Evolutionary conservation across 148 eudicot genomes (phyloP).

Genomic region (Agrostemma githago): DNA sequence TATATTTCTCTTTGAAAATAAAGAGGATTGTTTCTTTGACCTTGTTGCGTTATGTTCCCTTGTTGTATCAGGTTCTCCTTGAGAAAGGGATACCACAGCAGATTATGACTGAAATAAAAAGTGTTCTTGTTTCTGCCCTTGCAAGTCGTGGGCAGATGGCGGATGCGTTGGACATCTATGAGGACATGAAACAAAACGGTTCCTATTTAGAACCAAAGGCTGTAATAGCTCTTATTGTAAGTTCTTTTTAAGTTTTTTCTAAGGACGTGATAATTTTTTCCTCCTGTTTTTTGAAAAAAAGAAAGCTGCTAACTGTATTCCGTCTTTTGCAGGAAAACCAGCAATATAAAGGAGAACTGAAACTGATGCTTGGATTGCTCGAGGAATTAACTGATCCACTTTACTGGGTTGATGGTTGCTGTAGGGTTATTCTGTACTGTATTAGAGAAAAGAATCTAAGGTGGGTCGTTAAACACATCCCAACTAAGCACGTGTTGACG

Average conservation of each 20-base stretch:
- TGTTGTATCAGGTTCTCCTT: constrained; percentile 44
- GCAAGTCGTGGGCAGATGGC: constrained; percentile 55
- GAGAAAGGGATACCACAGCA: constrained; percentile 48
- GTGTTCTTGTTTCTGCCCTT: constrained; percentile 66
- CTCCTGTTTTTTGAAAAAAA: background rate
- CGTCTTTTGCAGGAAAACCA: constrained; percentile 47
- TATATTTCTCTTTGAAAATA: background rate
- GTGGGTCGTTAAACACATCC: constrained; percentile 26
- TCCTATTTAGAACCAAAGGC: constrained; percentile 63
- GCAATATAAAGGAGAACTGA: constrained; percentile 46
- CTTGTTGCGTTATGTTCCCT: constrained; percentile 4
- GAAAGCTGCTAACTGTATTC: constrained; percentile 1
- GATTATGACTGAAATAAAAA: constrained; percentile 55
- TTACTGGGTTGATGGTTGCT: constrained; percentile 71
- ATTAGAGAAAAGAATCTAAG: constrained; percentile 53
- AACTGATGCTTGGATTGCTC: constrained; percentile 51
- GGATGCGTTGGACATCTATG: constrained; percentile 58
- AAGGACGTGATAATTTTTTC: background rate
- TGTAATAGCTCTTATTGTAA: constrained; percentile 56
- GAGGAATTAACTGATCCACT: constrained; percentile 47
- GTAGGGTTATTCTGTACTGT: constrained; percentile 55
- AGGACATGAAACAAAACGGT: constrained; percentile 53
- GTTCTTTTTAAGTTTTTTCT: constrained; percentile 18
- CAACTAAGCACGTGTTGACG: background rate
- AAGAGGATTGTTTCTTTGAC: background rate